Conservation (phyloP, 2,329 filamentous ascomycete species). For the Trichoderma semiorbis region DNA sequence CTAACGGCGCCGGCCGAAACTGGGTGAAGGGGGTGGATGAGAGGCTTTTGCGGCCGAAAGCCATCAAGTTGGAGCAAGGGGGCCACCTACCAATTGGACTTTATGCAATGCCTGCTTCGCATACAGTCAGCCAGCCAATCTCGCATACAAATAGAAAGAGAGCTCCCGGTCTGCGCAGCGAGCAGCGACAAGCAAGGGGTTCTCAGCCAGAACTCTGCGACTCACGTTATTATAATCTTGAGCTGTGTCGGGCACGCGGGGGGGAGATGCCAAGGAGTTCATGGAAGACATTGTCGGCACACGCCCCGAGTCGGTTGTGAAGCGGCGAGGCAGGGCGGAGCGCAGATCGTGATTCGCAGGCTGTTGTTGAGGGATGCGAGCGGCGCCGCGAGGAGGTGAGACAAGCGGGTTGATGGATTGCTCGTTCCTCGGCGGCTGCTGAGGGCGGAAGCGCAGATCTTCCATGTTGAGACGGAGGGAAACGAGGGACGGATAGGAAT, state of each 20-base stretch:
- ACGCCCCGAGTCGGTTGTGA: slow-evolving; percentile 87
- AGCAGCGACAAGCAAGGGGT: background rate
- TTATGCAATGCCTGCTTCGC: slow-evolving; percentile 59
- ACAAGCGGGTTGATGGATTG: slow-evolving; percentile 69
- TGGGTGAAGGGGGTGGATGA: background rate
- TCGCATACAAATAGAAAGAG: slow-evolving; percentile 5
- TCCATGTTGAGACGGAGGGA: slow-evolving; percentile 55
- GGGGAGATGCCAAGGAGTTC: slow-evolving; percentile 46
- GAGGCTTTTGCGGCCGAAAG: slow-evolving; percentile 1
- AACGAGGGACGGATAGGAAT: slow-evolving; percentile 33
- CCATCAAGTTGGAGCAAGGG: background rate
- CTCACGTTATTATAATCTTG: slow-evolving; percentile 49
- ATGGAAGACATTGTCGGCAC: slow-evolving; percentile 67
- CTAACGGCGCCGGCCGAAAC: background rate
- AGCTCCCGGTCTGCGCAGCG: background rate
- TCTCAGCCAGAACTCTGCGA: slow-evolving; percentile 16
- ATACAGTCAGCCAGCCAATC: slow-evolving; percentile 13
- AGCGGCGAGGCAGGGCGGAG: slow-evolving; percentile 79
- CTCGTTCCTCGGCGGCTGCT: slow-evolving; percentile 76
- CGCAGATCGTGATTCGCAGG: slow-evolving; percentile 62
- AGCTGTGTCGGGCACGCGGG: slow-evolving; percentile 44
- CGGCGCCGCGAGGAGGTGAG: slow-evolving; percentile 68
- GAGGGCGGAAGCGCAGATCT: slow-evolving; percentile 72
- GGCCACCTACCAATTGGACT: slow-evolving; percentile 68
- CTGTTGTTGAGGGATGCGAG: slow-evolving; percentile 52